Conservation (phyloP, 768 basidiomycete species). For the Hortiboletus campestris region DNA sequence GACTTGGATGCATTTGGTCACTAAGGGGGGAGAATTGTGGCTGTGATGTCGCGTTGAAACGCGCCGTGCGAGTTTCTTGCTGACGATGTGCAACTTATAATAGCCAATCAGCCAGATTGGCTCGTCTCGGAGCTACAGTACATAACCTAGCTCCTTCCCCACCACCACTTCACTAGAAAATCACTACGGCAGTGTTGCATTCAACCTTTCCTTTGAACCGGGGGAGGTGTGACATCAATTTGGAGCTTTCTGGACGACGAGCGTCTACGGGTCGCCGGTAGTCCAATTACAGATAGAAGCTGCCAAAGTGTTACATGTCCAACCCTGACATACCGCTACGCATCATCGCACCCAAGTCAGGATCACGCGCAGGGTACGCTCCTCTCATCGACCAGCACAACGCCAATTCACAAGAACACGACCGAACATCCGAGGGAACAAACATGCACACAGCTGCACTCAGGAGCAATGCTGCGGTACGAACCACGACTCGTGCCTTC, state of each 20-base stretch:
- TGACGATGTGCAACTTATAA: too few relatives aligned
- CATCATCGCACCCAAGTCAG: conserved; percentile 49
- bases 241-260: neutral
- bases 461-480: conserved; percentile 35
- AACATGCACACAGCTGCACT: conserved; percentile 32
- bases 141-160: neutral
- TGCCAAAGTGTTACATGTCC: conserved; percentile 24
- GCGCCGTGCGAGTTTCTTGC: too few relatives aligned
- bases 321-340: conserved; percentile 69
- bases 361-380: conserved; percentile 46
- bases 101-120: too few relatives aligned
- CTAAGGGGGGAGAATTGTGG: too few relatives aligned
- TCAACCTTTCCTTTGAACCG: neutral
- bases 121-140: too few relatives aligned
- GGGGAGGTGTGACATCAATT: neutral
- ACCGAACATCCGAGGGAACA: conserved; percentile 9
- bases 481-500: conserved; percentile 18
- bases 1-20: too few relatives aligned
- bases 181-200: neutral
- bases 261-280: neutral
- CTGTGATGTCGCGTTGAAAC: too few relatives aligned
- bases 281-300: neutral
- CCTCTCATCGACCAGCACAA: conserved; percentile 37
- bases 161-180: neutral
- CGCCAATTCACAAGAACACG: conserved; percentile 21